These are phyloP conservation scores for Piloderma croceum DNA, from an alignment of 768 basidiomycete genomes.

Conservation along the genomic window DNA sequence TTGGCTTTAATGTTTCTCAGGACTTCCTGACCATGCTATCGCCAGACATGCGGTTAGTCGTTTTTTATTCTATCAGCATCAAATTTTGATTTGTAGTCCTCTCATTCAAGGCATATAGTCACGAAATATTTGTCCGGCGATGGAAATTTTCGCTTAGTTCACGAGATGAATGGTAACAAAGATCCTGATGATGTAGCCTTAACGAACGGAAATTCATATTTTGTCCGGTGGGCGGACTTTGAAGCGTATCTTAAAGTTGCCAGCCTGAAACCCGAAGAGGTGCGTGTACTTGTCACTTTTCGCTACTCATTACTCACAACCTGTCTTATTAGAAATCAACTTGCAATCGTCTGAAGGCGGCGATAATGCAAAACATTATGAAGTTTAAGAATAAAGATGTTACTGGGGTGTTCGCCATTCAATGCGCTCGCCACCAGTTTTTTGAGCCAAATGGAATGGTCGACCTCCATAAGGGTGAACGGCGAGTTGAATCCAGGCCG, in stretches of 20 bases:
- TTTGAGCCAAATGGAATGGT: conserved; percentile 13
- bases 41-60: neutral
- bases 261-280: neutral
- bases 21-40: neutral
- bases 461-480: conserved; percentile 26
- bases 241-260: neutral
- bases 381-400: conserved; percentile 3
- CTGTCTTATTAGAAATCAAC: conserved; percentile 8
- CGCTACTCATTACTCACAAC: neutral
- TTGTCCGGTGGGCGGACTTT: neutral
- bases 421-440: conserved; percentile 12
- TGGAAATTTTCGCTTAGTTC: conserved; percentile 2
- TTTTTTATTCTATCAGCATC: neutral
- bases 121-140: neutral
- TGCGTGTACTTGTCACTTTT: neutral
- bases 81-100: neutral
- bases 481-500: too few species aligned
- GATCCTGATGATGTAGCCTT: conserved; percentile 3
- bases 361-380: conserved; percentile 4
- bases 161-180: neutral
- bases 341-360: conserved; percentile 6
- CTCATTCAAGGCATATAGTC: conserved; percentile 4
- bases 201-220: neutral
- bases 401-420: conserved; percentile 9
- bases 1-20: neutral